phyloP scores from a whole-genome alignment of 176 grass and related monocot species.

The Urochloa ruziziensis region DNA sequence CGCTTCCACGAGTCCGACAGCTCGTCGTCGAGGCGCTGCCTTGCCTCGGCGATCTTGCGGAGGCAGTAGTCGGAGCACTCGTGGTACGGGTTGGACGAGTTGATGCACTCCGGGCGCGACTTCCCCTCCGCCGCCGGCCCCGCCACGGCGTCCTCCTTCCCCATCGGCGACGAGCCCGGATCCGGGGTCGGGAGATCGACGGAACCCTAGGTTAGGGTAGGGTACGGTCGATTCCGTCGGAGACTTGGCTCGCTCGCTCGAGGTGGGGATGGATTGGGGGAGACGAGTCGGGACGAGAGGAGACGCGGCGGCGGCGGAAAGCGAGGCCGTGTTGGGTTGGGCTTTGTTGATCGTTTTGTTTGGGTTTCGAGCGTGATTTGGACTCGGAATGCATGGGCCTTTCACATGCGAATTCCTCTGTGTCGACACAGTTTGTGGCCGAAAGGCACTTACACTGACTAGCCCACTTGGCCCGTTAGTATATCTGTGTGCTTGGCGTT shows the following conservation, averaged over 20 bases:
- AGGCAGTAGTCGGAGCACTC: conserved; percentile 77
- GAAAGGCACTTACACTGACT: background rate
- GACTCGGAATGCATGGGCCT: background rate
- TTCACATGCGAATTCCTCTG: no score
- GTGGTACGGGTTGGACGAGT: conserved; percentile 71
- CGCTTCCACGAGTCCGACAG: background rate
- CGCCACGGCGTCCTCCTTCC: background rate
- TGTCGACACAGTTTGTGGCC: no score
- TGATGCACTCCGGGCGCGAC: conserved; percentile 58
- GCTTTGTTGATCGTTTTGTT: background rate
- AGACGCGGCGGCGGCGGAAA: background rate
- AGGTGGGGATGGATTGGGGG: background rate
- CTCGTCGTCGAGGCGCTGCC: conserved; percentile 31
- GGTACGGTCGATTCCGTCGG: background rate
- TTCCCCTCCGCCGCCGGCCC: background rate
- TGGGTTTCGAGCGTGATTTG: no score
- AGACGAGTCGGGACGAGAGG: background rate
- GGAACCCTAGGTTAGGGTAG: conserved; percentile 10
- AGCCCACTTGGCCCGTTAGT: background rate
- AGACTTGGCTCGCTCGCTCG: background rate
- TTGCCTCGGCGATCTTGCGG: conserved; percentile 56
- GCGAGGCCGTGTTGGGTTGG: background rate
- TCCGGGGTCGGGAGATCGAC: background rate
- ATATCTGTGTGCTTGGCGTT: no score
- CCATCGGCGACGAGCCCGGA: background rate